These are phyloP conservation scores for Penicillium psychrosexuale DNA, from an alignment of 2,329 filamentous ascomycete genomes.

Conservation along the genomic window DNA sequence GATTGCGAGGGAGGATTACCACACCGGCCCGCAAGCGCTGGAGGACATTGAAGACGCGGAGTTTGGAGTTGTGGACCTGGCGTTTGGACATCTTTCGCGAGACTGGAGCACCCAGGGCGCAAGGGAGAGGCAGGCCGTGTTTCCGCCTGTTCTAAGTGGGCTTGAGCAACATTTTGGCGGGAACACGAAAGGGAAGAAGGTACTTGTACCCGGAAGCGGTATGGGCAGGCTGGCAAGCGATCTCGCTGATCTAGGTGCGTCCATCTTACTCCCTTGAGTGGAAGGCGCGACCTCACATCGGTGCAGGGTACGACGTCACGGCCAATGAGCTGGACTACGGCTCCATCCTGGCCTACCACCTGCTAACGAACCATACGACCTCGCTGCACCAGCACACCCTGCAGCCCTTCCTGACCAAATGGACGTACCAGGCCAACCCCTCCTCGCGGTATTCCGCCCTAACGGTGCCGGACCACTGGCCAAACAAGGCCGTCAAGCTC, in stretches of 20 bases:
- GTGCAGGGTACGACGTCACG: slow-evolving; percentile 3
- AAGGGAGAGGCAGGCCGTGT: not conserved
- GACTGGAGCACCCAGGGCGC: not conserved
- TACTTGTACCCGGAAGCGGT: slow-evolving; percentile 3
- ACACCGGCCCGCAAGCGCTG: not conserved
- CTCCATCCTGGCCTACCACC: slow-evolving; percentile 3
- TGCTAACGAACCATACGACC: slow-evolving; percentile 1
- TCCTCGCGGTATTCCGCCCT: not conserved
- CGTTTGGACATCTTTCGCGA: not conserved
- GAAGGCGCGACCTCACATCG: not conserved
- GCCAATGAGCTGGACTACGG: slow-evolving; percentile 4
- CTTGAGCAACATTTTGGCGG: slow-evolving; percentile 1
- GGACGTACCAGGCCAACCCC: not conserved
- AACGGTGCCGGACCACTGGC: slow-evolving; percentile 1
- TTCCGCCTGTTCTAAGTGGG: not conserved
- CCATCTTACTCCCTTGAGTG: not conserved
- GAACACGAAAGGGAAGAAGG: not conserved
- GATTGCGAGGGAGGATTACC: not conserved
- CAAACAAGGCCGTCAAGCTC: slow-evolving; percentile 1
- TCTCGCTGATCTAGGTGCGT: slow-evolving; percentile 4
- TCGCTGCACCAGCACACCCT: slow-evolving; percentile 1
- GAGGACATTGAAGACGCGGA: not conserved
- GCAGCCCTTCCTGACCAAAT: not conserved
- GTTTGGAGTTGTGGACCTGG: not conserved
- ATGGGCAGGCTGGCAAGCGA: slow-evolving; percentile 4